These are phyloP conservation scores for Mucor lusitanicus DNA, from an alignment of 371 early-diverging fungal genomes.

Conservation along the genomic window DNA sequence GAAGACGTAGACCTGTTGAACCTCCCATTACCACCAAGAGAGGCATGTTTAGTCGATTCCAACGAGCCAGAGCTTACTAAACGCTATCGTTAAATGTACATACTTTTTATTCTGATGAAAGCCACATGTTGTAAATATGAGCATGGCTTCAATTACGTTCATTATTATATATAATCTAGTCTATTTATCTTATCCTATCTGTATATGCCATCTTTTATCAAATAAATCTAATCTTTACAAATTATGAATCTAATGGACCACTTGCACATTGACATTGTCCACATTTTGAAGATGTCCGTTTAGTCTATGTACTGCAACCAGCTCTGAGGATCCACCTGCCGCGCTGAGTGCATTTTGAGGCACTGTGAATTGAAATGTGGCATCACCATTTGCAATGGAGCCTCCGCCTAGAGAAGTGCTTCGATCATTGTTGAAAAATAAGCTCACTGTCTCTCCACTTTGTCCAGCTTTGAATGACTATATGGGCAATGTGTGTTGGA, in stretches of 20 bases:
- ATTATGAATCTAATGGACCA: neutral
- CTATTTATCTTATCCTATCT: neutral
- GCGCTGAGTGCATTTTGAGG: neutral
- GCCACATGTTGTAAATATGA: neutral
- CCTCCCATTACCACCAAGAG: neutral
- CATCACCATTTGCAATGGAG: neutral
- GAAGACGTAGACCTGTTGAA: neutral
- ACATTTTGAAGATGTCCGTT: conserved; percentile 8
- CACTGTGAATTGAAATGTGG: conserved; percentile 5
- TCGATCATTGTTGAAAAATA: conserved; percentile 17
- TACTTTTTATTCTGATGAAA: neutral
- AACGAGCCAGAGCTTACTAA: neutral
- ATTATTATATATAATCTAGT: neutral
- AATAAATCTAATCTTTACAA: neutral
- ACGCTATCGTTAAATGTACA: neutral
- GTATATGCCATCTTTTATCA: neutral
- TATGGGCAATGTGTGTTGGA: neutral
- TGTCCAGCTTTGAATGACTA: conserved; percentile 5
- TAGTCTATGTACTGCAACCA: conserved; percentile 15
- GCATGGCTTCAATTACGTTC: neutral
- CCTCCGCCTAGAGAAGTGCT: conserved; percentile 4
- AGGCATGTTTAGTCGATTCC: neutral
- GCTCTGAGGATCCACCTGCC: conserved; percentile 4
- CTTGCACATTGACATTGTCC: conserved; percentile 6
- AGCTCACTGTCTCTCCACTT: conserved; percentile 4